phyloP scores from a whole-genome alignment of 371 early-diverging fungal species.

The Massospora cicadina region DNA sequence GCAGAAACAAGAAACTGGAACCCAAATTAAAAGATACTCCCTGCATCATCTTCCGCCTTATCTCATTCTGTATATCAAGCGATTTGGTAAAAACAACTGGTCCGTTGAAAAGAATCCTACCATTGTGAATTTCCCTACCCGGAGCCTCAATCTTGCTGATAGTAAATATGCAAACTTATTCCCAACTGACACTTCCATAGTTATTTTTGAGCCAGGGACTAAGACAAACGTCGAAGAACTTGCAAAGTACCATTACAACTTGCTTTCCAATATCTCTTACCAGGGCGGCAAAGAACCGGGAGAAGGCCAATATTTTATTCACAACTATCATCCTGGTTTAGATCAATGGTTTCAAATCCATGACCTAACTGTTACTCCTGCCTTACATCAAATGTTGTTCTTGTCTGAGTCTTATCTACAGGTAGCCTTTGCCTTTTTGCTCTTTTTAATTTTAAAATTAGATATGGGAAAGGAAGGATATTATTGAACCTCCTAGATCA shows the following conservation, averaged over 20 bases:
- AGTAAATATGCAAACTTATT: neutral
- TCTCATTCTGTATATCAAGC: conserved; percentile 77
- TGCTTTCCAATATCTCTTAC: conserved; percentile 84
- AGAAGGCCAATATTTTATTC: conserved; percentile 56
- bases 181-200: conserved; percentile 14
- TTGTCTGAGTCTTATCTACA: conserved; percentile 87
- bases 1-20: conserved; percentile 44
- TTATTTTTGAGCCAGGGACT: conserved; percentile 26
- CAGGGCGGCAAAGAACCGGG: conserved; percentile 60
- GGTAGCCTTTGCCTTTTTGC: conserved; percentile 20
- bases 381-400: conserved; percentile 87
- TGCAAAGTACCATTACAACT: conserved; percentile 46
- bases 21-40: conserved; percentile 44
- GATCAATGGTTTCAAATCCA: conserved; percentile 92
- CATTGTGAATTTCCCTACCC: conserved; percentile 90
- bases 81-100: conserved; percentile 83
- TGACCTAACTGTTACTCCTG: conserved; percentile 82
- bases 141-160: conserved; percentile 44
- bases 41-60: conserved; percentile 64
- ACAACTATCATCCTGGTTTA: conserved; percentile 55
- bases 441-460: neutral
- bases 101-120: conserved; percentile 86
- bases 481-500: neutral
- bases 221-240: conserved; percentile 4
- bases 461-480: conserved; percentile 14